Conservation (phyloP, 139 green algal genomes). For the Closterium sp. region DNA sequence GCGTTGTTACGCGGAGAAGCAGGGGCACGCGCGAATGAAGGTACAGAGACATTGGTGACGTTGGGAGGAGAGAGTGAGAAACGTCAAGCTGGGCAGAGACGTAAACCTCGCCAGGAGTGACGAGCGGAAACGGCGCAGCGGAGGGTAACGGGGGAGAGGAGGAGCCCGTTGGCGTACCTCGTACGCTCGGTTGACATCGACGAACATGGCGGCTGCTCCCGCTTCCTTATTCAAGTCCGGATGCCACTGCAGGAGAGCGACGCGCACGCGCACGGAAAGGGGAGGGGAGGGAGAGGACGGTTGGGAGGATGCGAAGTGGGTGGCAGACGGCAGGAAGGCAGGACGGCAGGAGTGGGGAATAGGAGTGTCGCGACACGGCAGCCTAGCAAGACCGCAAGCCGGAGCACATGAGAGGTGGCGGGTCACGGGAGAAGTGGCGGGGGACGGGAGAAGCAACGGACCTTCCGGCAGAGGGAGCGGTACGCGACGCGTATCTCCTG, state of each 20-base stretch:
- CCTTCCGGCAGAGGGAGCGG: background rate
- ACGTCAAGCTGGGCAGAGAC: no score
- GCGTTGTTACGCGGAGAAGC: no score
- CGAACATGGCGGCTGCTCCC: background rate
- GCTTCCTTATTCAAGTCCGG: background rate
- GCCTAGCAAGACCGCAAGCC: background rate
- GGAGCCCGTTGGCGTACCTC: background rate
- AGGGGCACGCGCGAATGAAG: no score
- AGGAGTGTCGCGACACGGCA: background rate
- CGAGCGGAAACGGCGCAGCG: no score
- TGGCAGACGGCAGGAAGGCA: background rate
- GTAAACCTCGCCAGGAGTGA: no score
- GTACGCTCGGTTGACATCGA: background rate
- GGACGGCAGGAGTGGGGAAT: background rate
- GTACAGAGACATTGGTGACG: no score
- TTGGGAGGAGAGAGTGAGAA: no score
- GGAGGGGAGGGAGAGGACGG: background rate
- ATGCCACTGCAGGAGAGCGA: background rate
- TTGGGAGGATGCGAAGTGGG: background rate
- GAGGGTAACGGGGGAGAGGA: no score
- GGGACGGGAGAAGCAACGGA: background rate
- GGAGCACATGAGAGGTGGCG: background rate
- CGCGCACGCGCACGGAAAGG: background rate
- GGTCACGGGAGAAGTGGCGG: background rate
- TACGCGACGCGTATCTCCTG: background rate